A percentile compares a stretch with the other conserved stretches of the same genome.
Conservation (phyloP, 1,284 basidiomycete genomes). For the Puccinia novopanici region DNA sequence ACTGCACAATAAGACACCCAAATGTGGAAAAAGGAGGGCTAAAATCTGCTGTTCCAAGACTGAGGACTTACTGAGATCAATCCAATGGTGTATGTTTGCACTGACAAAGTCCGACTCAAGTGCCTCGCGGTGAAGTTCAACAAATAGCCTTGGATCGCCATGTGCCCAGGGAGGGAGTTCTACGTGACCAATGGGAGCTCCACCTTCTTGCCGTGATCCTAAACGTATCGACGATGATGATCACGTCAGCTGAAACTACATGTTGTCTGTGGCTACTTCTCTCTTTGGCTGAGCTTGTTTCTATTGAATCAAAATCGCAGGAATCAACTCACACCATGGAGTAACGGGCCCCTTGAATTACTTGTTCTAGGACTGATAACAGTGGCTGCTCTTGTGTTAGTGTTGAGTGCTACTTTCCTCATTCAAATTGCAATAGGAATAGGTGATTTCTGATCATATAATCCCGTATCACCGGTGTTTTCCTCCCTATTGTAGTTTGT, state of each 20-base stretch:
- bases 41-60: conserved; percentile 64
- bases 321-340: too few relatives aligned
- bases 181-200: conserved; percentile 82
- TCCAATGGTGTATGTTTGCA: conserved; percentile 82
- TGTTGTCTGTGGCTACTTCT: too few relatives aligned
- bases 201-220: conserved; percentile 81
- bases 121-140: conserved; percentile 79
- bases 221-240: conserved; percentile 64
- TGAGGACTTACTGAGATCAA: conserved; percentile 68
- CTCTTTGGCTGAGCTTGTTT: too few relatives aligned
- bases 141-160: conserved; percentile 78
- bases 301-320: too few relatives aligned
- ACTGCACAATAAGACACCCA: conserved; percentile 46
- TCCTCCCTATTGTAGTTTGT: too few relatives aligned
- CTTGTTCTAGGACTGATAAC: too few relatives aligned
- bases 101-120: conserved; percentile 88
- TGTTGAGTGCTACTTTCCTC: too few relatives aligned
- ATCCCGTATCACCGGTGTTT: too few relatives aligned
- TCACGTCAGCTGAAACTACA: conserved; percentile 6
- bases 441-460: too few relatives aligned
- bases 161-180: conserved; percentile 89
- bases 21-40: background rate
- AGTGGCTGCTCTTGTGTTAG: too few relatives aligned
- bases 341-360: too few relatives aligned
- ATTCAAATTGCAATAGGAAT: too few relatives aligned